Conservation (phyloP, 2,329 filamentous ascomycete species). For the Trichoderma atrobrunneum region DNA sequence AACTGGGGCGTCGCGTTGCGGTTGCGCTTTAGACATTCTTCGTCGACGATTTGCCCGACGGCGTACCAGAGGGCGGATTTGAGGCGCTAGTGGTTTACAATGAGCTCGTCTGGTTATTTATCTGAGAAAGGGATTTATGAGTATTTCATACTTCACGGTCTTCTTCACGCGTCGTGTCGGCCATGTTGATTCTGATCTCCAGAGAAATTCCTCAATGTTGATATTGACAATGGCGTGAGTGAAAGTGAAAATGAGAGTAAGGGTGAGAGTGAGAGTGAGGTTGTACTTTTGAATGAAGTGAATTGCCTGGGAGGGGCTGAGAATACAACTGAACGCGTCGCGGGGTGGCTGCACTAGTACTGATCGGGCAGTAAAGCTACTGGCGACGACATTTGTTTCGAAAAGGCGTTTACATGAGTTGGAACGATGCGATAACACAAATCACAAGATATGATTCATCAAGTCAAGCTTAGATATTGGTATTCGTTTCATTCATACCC, state of each 20-base stretch:
- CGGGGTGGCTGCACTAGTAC: neutral
- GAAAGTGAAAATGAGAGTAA: neutral
- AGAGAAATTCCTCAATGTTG: neutral
- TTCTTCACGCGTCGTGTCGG: conserved; percentile 33
- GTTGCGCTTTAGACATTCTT: conserved; percentile 60
- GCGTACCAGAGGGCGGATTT: conserved; percentile 84
- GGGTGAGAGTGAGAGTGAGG: neutral
- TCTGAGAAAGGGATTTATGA: neutral
- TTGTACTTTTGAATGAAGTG: neutral
- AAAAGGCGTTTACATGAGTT: neutral
- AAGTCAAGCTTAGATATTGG: neutral
- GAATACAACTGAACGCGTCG: neutral
- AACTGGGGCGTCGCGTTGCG: conserved; percentile 90
- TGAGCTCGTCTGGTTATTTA: neutral
- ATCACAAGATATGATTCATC: neutral
- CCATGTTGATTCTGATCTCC: conserved; percentile 28
- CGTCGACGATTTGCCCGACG: conserved; percentile 84
- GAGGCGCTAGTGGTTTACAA: conserved; percentile 55
- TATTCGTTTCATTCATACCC: neutral
- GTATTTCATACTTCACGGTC: conserved; percentile 35
- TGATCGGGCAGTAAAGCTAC: neutral
- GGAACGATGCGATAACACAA: neutral
- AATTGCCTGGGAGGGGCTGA: neutral
- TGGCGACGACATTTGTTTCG: neutral
- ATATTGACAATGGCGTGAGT: neutral